Evolutionary conservation across 148 eudicot genomes (phyloP).

Genomic region (Chenopodium berlandieri): DNA sequence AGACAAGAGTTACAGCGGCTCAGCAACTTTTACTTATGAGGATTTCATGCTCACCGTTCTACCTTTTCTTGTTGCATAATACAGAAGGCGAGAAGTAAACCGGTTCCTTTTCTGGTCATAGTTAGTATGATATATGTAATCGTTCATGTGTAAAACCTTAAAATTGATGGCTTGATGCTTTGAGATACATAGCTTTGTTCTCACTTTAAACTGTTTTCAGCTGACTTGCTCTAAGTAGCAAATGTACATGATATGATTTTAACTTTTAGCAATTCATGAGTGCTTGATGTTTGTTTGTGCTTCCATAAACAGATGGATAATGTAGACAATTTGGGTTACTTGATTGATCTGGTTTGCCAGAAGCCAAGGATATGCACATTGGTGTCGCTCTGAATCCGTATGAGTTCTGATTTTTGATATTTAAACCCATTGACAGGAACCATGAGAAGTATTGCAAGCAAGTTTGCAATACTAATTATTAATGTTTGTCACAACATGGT

Average conservation of each 20-base stretch:
- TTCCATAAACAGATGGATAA: neutral
- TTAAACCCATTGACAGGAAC: too few relatives aligned
- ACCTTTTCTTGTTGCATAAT: constrained; percentile 68
- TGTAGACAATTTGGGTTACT: neutral
- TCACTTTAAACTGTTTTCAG: too few relatives aligned
- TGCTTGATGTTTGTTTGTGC: neutral
- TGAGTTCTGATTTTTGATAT: too few relatives aligned
- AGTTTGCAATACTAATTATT: too few relatives aligned
- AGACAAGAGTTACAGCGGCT: constrained; percentile 61
- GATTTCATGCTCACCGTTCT: constrained; percentile 80
- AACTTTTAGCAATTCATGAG: too few relatives aligned
- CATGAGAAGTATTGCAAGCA: too few relatives aligned
- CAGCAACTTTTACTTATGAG: constrained; percentile 90
- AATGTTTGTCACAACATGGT: too few relatives aligned
- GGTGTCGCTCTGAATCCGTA: too few relatives aligned
- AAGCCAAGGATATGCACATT: neutral
- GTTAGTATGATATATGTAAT: neutral
- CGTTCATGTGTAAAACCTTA: too few relatives aligned
- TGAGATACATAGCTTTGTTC: neutral
- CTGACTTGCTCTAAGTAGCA: neutral
- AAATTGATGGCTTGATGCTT: neutral
- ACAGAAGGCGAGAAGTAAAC: constrained; percentile 2
- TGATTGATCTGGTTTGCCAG: neutral
- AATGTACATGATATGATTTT: neutral
- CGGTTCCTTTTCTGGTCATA: neutral